Evolutionary conservation across 192 early-diverging fungal species (phyloP).

Genomic region (Allomyces macrogynus): DNA sequence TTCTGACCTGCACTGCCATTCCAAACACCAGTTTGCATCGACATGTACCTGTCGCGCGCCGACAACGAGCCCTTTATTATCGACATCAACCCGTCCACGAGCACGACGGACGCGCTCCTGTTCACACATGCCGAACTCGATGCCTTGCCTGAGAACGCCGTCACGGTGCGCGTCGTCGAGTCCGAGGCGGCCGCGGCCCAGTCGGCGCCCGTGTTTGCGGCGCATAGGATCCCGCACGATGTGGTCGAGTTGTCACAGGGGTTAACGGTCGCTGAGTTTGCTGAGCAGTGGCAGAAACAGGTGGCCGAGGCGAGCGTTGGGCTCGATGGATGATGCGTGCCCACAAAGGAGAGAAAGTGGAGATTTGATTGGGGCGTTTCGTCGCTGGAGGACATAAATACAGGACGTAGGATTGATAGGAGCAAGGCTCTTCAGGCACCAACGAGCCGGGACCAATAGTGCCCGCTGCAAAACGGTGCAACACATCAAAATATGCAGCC

Average conservation of each 20-base stretch:
- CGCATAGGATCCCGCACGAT: conserved; percentile 50
- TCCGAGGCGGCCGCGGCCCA: no score
- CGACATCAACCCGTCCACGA: conserved; percentile 79
- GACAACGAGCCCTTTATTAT: conserved; percentile 47
- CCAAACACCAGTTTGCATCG: conserved; percentile 66
- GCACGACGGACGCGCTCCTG: conserved; percentile 59
- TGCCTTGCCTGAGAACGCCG: no score
- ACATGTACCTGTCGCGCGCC: conserved; percentile 58
- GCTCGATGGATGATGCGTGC: no score
- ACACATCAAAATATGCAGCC: no score
- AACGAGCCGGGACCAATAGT: no score
- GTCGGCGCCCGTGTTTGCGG: conserved; percentile 28
- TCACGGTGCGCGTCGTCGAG: no score
- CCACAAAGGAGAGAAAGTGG: no score
- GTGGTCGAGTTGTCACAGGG: conserved; percentile 53
- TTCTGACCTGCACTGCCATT: background rate
- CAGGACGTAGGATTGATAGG: no score
- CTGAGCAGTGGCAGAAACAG: conserved; percentile 32
- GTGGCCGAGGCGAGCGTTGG: conserved; percentile 3
- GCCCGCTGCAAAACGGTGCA: no score
- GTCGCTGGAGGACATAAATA: no score
- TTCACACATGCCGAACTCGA: conserved; percentile 54
- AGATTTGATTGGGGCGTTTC: no score
- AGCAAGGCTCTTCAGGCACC: no score
- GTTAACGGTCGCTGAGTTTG: conserved; percentile 44